Evolutionary conservation across 2,329 filamentous ascomycete species (phyloP).

Genomic region (Niveomyces coronatus): DNA sequence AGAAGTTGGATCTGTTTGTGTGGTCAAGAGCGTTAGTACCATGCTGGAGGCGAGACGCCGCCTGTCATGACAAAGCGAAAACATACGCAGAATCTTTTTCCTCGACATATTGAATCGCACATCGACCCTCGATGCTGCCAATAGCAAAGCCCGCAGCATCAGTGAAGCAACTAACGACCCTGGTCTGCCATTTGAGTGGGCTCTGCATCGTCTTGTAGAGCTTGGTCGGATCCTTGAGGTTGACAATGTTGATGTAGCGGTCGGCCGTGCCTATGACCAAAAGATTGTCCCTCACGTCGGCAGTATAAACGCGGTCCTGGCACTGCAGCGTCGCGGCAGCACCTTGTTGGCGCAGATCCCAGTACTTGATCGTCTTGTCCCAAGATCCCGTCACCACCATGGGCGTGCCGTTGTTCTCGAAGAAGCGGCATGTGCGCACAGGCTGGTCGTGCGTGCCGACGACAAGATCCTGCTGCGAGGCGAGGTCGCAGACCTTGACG

Average conservation of each 20-base stretch:
- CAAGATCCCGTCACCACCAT: constrained; percentile 89
- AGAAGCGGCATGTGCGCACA: constrained; percentile 69
- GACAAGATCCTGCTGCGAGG: constrained; percentile 54
- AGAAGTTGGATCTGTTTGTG: constrained; percentile 72
- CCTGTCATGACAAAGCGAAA: no score
- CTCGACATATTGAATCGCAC: constrained; percentile 96
- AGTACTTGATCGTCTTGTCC: constrained; percentile 88
- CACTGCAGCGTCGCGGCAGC: constrained; percentile 55
- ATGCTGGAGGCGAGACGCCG: constrained; percentile 8
- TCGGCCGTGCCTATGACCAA: constrained; percentile 90
- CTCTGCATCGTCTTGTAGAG: constrained; percentile 97
- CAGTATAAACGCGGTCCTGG: constrained; percentile 76
- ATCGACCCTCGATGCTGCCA: constrained; percentile 92
- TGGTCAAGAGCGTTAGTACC: not conserved
- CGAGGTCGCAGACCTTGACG: constrained; percentile 78
- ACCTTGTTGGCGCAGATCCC: constrained; percentile 62
- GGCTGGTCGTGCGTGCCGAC: constrained; percentile 79
- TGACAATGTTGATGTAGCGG: constrained; percentile 90
- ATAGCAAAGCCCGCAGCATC: constrained; percentile 90
- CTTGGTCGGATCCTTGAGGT: constrained; percentile 75
- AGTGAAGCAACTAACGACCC: constrained; percentile 88
- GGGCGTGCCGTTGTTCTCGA: constrained; percentile 59
- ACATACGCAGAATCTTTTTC: constrained; percentile 74
- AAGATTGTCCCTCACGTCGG: constrained; percentile 83
- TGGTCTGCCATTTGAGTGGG: constrained; percentile 95